Base-by-base conservation (phyloP, 352 stramenopile genomes). In the Pelagophyceae sp. region DNA sequence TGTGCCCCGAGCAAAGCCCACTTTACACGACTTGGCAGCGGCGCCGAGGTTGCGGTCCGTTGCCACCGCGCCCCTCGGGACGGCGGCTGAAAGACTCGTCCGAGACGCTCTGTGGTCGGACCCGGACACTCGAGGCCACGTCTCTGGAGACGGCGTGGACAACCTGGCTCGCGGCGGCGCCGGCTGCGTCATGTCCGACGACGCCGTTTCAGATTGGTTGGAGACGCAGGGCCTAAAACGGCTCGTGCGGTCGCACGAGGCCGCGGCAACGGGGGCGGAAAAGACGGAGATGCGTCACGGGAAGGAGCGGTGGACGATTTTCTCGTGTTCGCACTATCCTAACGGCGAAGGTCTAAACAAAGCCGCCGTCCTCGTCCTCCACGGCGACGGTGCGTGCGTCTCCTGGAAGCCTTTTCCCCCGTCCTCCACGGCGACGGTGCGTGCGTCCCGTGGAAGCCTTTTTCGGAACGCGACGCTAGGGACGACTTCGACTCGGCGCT, bases 1-100 rank as follows among this genome's bases (percentile, higher is more conserved):
- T 0, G 84, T 97, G 0, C 67, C 67, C 0, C 67, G 67, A 0
- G 1, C 0, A 11, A 11, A 29, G 37, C 67, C 37, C 11, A 23
- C 67, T 5, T 37, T 74, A 20, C 23, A 1, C 67, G 67, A 6
- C 35, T 3, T 74, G 15, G 3, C 11, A 6, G 29, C 15, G 3
- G 61, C 61, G 61, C 15, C 3, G 5, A 27, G 61, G 3, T 3
- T 71, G 3, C 15, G 11, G 61, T 29, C 3, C 29, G 11, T 35
- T 31, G 61, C 33, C 3, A 29, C 61, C 3, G n/a, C 3, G n/a
- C 3, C 17, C 11, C 11, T 11, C 45, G 45, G 45, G n/a, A 2
- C 11, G 3, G 61, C 37, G 15, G 61, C 17, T 31, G 61, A 40
- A 31, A 2, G 29, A 5, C 61, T 71, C 38, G 67, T 74, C 35